Evolutionary conservation across 495 filamentous ascomycete genomes (phyloP), one percentile per base, ranked within the genome.

Genomic region (Filosporella fistucella): DNA sequence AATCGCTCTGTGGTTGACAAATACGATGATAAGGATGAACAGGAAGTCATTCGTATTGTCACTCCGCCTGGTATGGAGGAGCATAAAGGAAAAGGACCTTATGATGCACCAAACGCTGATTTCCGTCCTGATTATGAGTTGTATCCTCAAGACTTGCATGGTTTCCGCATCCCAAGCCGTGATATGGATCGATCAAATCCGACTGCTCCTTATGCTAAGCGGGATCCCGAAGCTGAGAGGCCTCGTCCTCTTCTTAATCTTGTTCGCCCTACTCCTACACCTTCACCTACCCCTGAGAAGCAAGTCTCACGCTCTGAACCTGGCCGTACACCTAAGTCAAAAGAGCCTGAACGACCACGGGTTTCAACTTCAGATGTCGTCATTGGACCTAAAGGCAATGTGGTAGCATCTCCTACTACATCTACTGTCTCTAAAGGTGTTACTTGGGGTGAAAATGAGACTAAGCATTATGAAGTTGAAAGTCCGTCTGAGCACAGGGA

Each of bases 391-490:
- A 44, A 40, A 25, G 44, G 43, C 9, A 34, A 49, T 18, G 38
- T 33, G 22, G 32, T 53, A 3, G 5, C 36, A 2, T 57, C 55
- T 4, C 51, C 55, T 35, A 54, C 58, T 20, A 2, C 47, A 20
- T 58, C 58, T 11, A 58, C 70, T 25, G 62, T 65, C n/a, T 71
- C 72, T 13, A 76, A 77, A 24, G 76, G 55, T 40, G 69, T 82
- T 8, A 79, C 71, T 9, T 83, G 79, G 80, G 78, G 78, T 24
- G 67, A 80, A 32, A 78, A 78, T 50, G 65, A 78, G 47, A 83
- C 75, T 5, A 75, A 80, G 42, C 77, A 78, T 57, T 80, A 75
- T 26, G 77, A 80, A 21, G 68, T 77, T 14, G 75, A 75, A 40
- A 76, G 70, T 42, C 75, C 79, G n/a, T 74, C 42, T 13, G 47